Evolutionary conservation across 345 rosid species (phyloP).

Genomic region (Clausena lansium): DNA sequence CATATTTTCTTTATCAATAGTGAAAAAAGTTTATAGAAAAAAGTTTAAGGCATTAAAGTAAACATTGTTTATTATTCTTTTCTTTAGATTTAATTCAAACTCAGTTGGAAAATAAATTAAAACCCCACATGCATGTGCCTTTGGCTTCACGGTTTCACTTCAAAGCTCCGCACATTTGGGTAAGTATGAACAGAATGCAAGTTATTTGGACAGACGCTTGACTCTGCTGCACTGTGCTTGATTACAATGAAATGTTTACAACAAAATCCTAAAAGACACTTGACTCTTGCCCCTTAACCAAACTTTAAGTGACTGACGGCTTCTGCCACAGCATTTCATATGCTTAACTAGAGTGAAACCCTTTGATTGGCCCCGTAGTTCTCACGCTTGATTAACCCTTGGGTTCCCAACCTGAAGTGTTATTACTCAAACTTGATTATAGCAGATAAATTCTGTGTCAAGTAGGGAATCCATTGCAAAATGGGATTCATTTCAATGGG

Average conservation of each 20-base stretch:
- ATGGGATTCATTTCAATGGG: neutral
- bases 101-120: neutral
- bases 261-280: neutral
- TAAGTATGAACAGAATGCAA: neutral
- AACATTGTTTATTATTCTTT: constrained; percentile 20
- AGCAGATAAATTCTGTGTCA: neutral
- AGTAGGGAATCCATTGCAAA: neutral
- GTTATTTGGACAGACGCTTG: neutral
- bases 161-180: neutral
- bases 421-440: neutral
- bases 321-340: neutral
- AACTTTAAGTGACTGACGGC: neutral
- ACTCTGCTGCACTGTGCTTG: no score
- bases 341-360: neutral
- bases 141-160: neutral
- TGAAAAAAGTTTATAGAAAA: constrained; percentile 4
- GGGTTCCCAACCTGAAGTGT: neutral
- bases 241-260: neutral
- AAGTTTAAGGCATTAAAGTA: constrained; percentile 8
- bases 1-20: neutral
- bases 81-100: constrained; percentile 19
- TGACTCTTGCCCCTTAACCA: neutral
- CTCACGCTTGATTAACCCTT: neutral
- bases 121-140: neutral
- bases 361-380: neutral